Percentiles rank a stretch among this genome's conserved stretches.
Conservation (phyloP, 140 eudicot species). For the Ambrosia hybrid region DNA sequence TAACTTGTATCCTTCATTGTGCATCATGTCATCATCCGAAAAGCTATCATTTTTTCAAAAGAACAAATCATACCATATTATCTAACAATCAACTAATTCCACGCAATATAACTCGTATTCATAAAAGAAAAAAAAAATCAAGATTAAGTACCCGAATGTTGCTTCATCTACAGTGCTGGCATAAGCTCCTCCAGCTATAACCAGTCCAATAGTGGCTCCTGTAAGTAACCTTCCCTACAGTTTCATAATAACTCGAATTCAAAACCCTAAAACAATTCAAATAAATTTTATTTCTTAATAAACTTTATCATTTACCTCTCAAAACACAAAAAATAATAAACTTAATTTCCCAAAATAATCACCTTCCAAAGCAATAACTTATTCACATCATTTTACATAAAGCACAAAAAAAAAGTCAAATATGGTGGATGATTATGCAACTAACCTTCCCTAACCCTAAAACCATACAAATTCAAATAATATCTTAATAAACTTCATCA, state of each 20-base stretch:
- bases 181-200: conserved; percentile 96
- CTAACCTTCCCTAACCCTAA: too few species aligned
- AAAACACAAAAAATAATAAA: background rate
- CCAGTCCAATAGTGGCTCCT: conserved; percentile 70
- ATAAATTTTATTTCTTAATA: too few species aligned
- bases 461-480: too few species aligned
- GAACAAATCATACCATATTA: conserved; percentile 2
- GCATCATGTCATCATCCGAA: background rate
- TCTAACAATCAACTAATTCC: conserved; percentile 3
- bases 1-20: background rate
- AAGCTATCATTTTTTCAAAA: background rate
- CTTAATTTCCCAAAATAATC: background rate
- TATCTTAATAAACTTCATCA: too few species aligned
- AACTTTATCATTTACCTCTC: too few species aligned
- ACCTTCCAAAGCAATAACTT: background rate
- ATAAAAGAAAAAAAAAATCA: background rate
- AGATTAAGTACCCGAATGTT: conserved; percentile 71
- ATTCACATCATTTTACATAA: background rate
- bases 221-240: conserved; percentile 84
- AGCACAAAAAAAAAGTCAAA: too few species aligned
- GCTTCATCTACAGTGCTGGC: conserved; percentile 99
- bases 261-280: conserved; percentile 4
- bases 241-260: conserved; percentile 3
- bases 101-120: conserved; percentile 1
- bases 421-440: too few species aligned